A percentile compares a stretch with the other conserved stretches of the same genome.
Conservation (phyloP, 441 rosid genomes). For the Melastoma candidum region DNA sequence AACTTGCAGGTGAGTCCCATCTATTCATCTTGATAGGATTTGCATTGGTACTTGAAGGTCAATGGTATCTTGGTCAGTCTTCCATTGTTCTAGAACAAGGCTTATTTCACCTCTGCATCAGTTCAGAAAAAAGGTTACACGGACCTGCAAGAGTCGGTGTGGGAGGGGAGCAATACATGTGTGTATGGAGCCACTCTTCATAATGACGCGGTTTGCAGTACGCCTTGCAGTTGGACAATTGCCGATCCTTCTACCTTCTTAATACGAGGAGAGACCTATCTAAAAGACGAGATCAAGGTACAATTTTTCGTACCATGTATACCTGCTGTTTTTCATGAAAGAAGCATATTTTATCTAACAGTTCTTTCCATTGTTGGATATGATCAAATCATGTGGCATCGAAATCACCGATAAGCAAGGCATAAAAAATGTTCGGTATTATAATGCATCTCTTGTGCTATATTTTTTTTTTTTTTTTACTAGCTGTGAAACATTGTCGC, state of each 20-base stretch:
- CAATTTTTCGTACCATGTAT: slow-evolving; percentile 1
- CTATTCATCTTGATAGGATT: background rate
- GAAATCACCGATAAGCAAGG: too few species aligned
- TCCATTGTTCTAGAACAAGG: slow-evolving; percentile 1
- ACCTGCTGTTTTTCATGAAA: background rate
- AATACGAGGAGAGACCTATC: slow-evolving; percentile 68
- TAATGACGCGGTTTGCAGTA: slow-evolving; percentile 37
- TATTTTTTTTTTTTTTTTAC: too few species aligned
- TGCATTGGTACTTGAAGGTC: slow-evolving; percentile 6
- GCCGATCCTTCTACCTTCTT: slow-evolving; percentile 70
- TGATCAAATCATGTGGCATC: too few species aligned
- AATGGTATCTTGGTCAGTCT: background rate
- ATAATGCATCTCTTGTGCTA: too few species aligned
- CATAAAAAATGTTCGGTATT: too few species aligned
- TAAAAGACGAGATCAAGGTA: slow-evolving; percentile 67
- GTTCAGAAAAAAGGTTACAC: slow-evolving; percentile 70
- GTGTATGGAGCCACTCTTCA: slow-evolving; percentile 68
- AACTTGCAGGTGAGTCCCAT: slow-evolving; percentile 44
- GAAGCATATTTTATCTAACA: background rate
- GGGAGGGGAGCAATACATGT: slow-evolving; percentile 26
- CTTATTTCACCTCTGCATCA: slow-evolving; percentile 19
- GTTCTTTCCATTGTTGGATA: background rate
- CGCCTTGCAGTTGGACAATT: slow-evolving; percentile 60
- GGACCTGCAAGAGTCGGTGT: slow-evolving; percentile 42
- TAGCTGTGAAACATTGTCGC: too few species aligned